phyloP scores from a whole-genome alignment of 495 filamentous ascomycete species.

The Penicillium cosmopolitanum region DNA sequence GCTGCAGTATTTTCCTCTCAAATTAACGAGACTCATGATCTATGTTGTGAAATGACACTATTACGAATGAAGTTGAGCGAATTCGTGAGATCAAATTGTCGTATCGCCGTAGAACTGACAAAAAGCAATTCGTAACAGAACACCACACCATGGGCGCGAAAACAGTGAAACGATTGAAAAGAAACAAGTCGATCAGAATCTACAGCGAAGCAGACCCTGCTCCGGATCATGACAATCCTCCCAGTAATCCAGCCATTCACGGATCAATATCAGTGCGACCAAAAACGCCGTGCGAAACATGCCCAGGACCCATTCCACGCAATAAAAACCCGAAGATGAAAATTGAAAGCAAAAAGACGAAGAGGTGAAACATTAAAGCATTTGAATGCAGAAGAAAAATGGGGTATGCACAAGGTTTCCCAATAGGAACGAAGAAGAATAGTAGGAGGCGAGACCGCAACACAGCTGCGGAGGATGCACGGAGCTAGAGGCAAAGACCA shows the following conservation, averaged over 20 bases:
- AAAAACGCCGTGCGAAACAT: slow-evolving; percentile 30
- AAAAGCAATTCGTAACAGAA: slow-evolving; percentile 16
- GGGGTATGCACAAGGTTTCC: slow-evolving; percentile 33
- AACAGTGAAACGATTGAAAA: slow-evolving; percentile 1
- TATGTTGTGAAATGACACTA: not conserved
- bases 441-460: slow-evolving; percentile 17
- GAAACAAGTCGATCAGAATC: slow-evolving; percentile 9
- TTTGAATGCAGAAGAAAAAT: slow-evolving; percentile 27
- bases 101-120: slow-evolving; percentile 30
- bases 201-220: slow-evolving; percentile 4
- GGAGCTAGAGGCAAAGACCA: not conserved
- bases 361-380: slow-evolving; percentile 28
- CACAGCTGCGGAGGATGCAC: slow-evolving; percentile 4
- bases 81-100: slow-evolving; percentile 24
- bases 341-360: slow-evolving; percentile 8
- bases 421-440: slow-evolving; percentile 27
- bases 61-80: slow-evolving; percentile 8
- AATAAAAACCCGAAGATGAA: slow-evolving; percentile 10
- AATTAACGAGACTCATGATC: not conserved
- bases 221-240: slow-evolving; percentile 6
- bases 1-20: not conserved
- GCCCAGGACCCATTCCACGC: slow-evolving; percentile 23
- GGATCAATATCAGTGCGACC: slow-evolving; percentile 21
- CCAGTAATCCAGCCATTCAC: slow-evolving; percentile 9
- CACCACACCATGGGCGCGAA: slow-evolving; percentile 15